Evolutionary conservation across 768 basidiomycete genomes (phyloP).

Genomic region (Trametes punicea): DNA sequence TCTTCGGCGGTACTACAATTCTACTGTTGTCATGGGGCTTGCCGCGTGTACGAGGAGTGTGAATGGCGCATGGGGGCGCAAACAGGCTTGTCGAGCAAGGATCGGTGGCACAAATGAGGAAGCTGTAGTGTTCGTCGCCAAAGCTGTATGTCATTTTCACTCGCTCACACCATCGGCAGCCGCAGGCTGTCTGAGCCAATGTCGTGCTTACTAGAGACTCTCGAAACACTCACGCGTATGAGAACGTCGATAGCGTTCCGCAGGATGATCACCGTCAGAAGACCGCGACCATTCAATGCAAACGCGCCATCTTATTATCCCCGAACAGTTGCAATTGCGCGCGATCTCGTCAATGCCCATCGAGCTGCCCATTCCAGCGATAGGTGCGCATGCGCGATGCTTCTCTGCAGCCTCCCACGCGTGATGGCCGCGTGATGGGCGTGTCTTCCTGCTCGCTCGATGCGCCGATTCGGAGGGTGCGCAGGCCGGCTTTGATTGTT

Average conservation of each 20-base stretch:
- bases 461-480: background rate
- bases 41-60: background rate
- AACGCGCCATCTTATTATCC: conserved; percentile 3
- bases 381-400: background rate
- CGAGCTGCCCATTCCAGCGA: background rate
- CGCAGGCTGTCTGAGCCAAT: background rate
- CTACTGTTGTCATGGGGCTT: background rate
- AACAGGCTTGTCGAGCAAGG: conserved; percentile 8
- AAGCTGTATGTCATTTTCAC: background rate
- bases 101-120: conserved; percentile 3
- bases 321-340: conserved; percentile 9
- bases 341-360: conserved; percentile 1
- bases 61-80: background rate
- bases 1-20: background rate
- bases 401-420: conserved; percentile 9
- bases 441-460: background rate
- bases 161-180: conserved; percentile 16
- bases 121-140: conserved; percentile 5
- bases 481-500: conserved; percentile 15
- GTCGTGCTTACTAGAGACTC: background rate
- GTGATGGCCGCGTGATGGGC: background rate
- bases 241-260: conserved; percentile 11
- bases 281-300: conserved; percentile 6
- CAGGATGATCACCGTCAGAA: conserved; percentile 16
- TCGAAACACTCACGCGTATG: conserved; percentile 12